phyloP scores from a whole-genome alignment of 2,329 filamentous ascomycete species.

The Balansia obtecta region DNA sequence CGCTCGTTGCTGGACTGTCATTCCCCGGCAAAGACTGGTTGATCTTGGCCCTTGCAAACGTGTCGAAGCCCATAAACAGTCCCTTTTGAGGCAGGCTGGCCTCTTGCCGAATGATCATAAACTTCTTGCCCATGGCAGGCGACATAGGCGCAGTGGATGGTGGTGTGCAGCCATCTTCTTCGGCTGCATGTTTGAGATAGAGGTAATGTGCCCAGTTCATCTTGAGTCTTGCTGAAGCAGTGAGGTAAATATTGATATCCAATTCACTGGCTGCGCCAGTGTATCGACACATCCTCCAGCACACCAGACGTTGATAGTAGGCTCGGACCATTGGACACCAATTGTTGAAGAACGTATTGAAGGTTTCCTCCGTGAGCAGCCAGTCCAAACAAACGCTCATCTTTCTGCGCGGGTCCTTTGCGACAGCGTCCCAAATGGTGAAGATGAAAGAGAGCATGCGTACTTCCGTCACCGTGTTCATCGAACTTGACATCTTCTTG shows the following conservation, averaged over 20 bases:
- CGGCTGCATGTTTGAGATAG: constrained; percentile 57
- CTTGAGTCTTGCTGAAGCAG: constrained; percentile 55
- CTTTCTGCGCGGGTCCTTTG: constrained; percentile 54
- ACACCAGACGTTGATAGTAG: constrained; percentile 82
- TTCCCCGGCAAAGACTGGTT: constrained; percentile 12
- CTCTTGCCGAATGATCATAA: constrained; percentile 82
- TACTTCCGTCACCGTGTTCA: constrained; percentile 85
- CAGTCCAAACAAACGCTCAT: constrained; percentile 59
- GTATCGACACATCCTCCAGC: constrained; percentile 77
- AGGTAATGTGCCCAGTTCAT: constrained; percentile 70
- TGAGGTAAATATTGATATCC: constrained; percentile 59
- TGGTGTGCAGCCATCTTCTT: constrained; percentile 36
- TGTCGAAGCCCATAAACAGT: constrained; percentile 38
- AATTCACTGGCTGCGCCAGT: constrained; percentile 51
- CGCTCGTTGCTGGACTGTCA: constrained; percentile 14
- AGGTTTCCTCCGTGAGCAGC: constrained; percentile 61
- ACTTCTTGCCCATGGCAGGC: constrained; percentile 71
- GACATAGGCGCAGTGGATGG: constrained; percentile 73
- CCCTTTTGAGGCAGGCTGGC: constrained; percentile 33
- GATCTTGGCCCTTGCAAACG: constrained; percentile 21
- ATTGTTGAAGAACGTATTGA: constrained; percentile 76
- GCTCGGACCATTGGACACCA: constrained; percentile 94
- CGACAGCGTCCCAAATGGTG: constrained; percentile 63
- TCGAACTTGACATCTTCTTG: constrained; percentile 64
- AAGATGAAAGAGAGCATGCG: constrained; percentile 73